phyloP scores from a whole-genome alignment of 805 yeast genomes.

The Geotrichum ghanense region DNA sequence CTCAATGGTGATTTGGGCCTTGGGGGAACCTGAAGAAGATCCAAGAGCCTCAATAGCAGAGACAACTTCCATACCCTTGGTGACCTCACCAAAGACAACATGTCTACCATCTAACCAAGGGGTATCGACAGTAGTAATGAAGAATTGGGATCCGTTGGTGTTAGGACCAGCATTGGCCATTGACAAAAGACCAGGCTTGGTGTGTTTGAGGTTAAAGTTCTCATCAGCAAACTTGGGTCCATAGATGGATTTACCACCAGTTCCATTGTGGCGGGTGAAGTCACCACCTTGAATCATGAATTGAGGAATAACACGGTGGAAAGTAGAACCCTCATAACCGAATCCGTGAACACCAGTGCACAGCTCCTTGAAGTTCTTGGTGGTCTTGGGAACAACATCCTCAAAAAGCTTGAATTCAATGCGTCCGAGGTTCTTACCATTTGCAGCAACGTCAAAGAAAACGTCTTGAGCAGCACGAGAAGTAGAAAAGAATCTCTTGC shows the following conservation, averaged over 20 bases:
- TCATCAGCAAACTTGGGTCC: conserved; percentile 35
- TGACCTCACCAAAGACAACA: conserved; percentile 92
- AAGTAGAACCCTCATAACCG: conserved; percentile 36
- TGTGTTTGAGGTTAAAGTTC: conserved; percentile 35
- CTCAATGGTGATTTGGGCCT: conserved; percentile 51
- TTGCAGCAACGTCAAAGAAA: conserved; percentile 67
- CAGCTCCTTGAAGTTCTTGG: conserved; percentile 75
- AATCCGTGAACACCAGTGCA: conserved; percentile 60
- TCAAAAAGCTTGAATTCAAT: conserved; percentile 74
- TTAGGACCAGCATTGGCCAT: conserved; percentile 53
- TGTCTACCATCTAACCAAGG: conserved; percentile 90
- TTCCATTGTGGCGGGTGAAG: conserved; percentile 38
- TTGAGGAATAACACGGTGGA: conserved; percentile 34
- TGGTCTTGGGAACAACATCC: conserved; percentile 81
- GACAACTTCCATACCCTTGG: conserved; percentile 73
- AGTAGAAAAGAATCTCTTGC: conserved; percentile 5
- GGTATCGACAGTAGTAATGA: conserved; percentile 68
- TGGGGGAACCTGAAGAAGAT: conserved; percentile 54
- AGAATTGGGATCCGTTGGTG: conserved; percentile 51
- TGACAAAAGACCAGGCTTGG: conserved; percentile 41
- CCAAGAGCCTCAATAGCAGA: conserved; percentile 64
- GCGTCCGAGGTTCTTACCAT: conserved; percentile 68
- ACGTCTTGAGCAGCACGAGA: conserved; percentile 25
- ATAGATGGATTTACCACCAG: conserved; percentile 31
- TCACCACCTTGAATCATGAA: conserved; percentile 57